phyloP scores from a whole-genome alignment of 352 stramenopile species.

The Globisporangium splendens region DNA sequence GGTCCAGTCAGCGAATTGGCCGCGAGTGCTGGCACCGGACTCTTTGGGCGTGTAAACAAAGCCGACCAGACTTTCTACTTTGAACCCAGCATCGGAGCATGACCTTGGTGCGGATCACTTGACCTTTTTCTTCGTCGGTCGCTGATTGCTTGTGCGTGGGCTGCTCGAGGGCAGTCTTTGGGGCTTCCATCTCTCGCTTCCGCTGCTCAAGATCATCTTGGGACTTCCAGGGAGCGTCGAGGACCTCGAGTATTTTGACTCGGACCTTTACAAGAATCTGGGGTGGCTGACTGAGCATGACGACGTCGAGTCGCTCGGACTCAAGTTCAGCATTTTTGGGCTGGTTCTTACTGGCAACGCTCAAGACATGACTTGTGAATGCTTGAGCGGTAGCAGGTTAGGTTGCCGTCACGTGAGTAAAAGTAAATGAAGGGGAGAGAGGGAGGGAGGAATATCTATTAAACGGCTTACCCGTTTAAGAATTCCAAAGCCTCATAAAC shows the following conservation, averaged over 20 bases:
- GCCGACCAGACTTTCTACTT: too few relatives aligned
- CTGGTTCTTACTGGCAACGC: too few relatives aligned
- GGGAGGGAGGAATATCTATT: too few relatives aligned
- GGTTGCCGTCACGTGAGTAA: too few relatives aligned
- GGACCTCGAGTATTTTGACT: constrained; percentile 73
- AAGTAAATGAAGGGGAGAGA: too few relatives aligned
- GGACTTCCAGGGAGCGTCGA: constrained; percentile 30
- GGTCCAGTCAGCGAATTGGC: too few relatives aligned
- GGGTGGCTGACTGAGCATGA: constrained; percentile 16
- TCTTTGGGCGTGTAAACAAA: too few relatives aligned
- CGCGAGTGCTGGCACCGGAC: too few relatives aligned
- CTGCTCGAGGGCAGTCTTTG: constrained; percentile 88
- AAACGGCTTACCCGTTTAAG: too few relatives aligned
- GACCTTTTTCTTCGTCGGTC: constrained; percentile 35
- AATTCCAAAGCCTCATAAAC: too few relatives aligned
- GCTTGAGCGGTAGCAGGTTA: too few relatives aligned
- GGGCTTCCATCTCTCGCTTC: constrained; percentile 79
- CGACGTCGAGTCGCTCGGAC: constrained; percentile 16
- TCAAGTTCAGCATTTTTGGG: constrained; percentile 24
- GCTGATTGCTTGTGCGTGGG: constrained; percentile 35
- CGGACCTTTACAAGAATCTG: constrained; percentile 22
- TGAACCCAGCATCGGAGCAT: not conserved
- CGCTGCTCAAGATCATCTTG: constrained; percentile 4
- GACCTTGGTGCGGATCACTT: constrained; percentile 14
- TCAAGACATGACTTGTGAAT: too few relatives aligned